Evolutionary conservation across 2,329 filamentous ascomycete species (phyloP).

Genomic region (Fusarium fujikuroi): DNA sequence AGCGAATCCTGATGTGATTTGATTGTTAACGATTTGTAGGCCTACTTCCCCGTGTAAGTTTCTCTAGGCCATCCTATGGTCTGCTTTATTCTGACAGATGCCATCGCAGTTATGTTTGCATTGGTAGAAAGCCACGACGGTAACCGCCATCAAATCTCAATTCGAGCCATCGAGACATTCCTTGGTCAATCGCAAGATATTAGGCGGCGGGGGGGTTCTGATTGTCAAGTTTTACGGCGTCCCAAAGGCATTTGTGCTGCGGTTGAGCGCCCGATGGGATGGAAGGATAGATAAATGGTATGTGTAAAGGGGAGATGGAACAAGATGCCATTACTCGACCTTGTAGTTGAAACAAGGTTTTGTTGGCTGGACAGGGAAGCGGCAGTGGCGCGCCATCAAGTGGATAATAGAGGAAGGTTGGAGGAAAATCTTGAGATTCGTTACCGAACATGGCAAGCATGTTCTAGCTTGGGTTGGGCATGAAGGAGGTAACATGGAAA

Average conservation of each 20-base stretch:
- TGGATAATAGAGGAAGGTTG: slow-evolving; percentile 31
- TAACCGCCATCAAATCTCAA: slow-evolving; percentile 7
- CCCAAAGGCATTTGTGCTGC: neutral
- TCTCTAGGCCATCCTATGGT: neutral
- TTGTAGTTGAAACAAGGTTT: slow-evolving; percentile 43
- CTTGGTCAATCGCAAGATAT: neutral
- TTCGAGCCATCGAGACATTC: neutral
- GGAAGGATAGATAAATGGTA: neutral
- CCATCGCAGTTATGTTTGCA: slow-evolving; percentile 66
- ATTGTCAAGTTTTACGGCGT: neutral
- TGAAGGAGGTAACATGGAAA: neutral
- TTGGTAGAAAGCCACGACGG: slow-evolving; percentile 64
- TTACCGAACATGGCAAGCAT: slow-evolving; percentile 13
- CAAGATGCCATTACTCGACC: neutral
- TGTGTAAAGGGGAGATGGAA: neutral
- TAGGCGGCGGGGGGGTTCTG: neutral
- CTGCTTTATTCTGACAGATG: slow-evolving; percentile 15
- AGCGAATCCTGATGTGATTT: slow-evolving; percentile 9
- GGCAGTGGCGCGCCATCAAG: slow-evolving; percentile 34
- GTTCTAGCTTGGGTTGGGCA: slow-evolving; percentile 1
- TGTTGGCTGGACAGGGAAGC: slow-evolving; percentile 24
- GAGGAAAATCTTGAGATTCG: slow-evolving; percentile 11
- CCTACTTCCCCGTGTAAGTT: slow-evolving; percentile 71
- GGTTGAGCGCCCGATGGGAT: neutral
- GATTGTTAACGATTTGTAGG: slow-evolving; percentile 50